phyloP scores from a whole-genome alignment of 1,284 basidiomycete species.

The Trametes versicolor region DNA sequence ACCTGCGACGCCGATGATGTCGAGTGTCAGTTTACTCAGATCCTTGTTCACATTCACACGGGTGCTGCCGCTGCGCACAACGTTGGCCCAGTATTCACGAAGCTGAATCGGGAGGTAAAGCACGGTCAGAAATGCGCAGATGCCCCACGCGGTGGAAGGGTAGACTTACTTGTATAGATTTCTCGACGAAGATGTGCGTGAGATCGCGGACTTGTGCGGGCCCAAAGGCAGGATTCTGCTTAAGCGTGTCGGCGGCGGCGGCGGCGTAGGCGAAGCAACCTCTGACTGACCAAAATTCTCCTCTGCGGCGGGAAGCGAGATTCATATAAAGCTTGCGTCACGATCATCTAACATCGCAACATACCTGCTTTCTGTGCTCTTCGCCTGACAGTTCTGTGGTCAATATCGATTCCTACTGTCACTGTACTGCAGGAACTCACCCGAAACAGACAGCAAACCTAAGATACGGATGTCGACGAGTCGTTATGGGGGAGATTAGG shows the following conservation, averaged over 20 bases:
- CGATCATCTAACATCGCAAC: too few species aligned
- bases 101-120: conserved; percentile 42
- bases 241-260: too few species aligned
- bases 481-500: not conserved
- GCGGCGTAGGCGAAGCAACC: too few species aligned
- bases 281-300: conserved; percentile 20
- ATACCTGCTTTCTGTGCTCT: conserved; percentile 28
- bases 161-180: conserved; percentile 54
- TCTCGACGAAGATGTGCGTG: conserved; percentile 63
- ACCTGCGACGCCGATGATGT: conserved; percentile 62
- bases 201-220: conserved; percentile 62
- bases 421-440: not conserved
- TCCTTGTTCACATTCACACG: conserved; percentile 53
- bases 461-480: not conserved
- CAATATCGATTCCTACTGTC: not conserved
- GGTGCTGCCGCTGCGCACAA: conserved; percentile 15
- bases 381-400: conserved; percentile 14
- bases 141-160: too few species aligned
- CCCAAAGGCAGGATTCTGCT: conserved; percentile 68
- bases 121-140: not conserved
- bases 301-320: conserved; percentile 10
- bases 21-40: conserved; percentile 56
- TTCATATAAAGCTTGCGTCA: too few species aligned
- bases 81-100: conserved; percentile 42
- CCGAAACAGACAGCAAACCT: conserved; percentile 17